These are phyloP conservation scores for Cryptococcus jaspeensis DNA, from an alignment of 1,284 basidiomycete genomes.

Conservation along the genomic window DNA sequence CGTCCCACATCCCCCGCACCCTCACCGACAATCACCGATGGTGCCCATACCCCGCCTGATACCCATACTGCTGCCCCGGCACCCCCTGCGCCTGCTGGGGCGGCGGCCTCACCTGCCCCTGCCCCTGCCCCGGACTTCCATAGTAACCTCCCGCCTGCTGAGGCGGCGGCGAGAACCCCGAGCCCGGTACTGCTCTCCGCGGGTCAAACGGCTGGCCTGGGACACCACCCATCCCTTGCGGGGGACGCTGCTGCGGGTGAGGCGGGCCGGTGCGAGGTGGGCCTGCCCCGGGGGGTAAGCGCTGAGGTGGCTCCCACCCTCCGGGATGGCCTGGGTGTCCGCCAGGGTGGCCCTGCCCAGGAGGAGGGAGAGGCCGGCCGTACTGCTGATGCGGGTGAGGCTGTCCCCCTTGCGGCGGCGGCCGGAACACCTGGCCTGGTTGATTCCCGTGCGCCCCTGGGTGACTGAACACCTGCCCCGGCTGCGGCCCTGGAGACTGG, in stretches of 20 bases:
- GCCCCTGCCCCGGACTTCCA: background rate
- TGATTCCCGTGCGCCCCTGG: constrained; percentile 21
- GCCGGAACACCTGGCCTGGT: constrained; percentile 50
- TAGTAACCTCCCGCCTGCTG: background rate
- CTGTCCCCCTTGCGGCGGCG: background rate
- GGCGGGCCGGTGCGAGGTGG: constrained; percentile 6
- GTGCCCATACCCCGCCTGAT: background rate
- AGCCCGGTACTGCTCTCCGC: background rate
- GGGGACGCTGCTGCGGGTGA: background rate
- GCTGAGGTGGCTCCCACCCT: constrained; percentile 24
- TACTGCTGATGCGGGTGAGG: constrained; percentile 4
- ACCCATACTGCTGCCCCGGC: constrained; percentile 1
- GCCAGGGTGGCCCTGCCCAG: background rate
- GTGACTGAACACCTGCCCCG: constrained; percentile 16
- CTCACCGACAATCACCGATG: constrained; percentile 1
- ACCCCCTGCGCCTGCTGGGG: background rate
- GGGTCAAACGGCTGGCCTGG: background rate
- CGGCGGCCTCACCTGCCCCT: background rate
- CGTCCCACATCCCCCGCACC: background rate
- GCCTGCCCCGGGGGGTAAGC: constrained; percentile 23
- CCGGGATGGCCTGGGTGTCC: constrained; percentile 2
- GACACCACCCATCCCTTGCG: background rate
- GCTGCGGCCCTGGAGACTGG: constrained; percentile 20
- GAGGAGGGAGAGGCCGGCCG: constrained; percentile 16
- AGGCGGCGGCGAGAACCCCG: background rate